These are phyloP conservation scores for Boletus pseudopeckii DNA, from an alignment of 768 basidiomycete species.

Conservation along the genomic window DNA sequence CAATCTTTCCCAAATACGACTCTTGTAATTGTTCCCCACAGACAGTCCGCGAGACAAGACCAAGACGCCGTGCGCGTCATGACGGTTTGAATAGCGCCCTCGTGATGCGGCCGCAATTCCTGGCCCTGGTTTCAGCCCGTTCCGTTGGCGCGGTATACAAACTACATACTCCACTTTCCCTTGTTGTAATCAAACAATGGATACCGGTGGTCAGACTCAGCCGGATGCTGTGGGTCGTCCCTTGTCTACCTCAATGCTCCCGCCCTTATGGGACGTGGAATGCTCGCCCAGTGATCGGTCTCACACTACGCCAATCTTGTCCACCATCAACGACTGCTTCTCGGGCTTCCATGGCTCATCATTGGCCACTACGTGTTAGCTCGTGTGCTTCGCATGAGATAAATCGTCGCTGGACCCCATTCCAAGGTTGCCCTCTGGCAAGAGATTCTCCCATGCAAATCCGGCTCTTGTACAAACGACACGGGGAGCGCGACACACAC, in stretches of 20 bases:
- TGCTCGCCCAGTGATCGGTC: conserved; percentile 13
- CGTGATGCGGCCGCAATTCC: background rate
- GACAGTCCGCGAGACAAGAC: background rate
- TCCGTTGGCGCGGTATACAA: background rate
- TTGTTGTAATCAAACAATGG: conserved; percentile 4
- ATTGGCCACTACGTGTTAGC: conserved; percentile 16
- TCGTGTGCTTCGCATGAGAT: conserved; percentile 22
- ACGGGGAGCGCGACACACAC: conserved; percentile 2
- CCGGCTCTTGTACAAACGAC: conserved; percentile 9
- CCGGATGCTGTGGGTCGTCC: background rate
- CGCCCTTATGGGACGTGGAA: conserved; percentile 2
- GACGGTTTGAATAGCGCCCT: no score
- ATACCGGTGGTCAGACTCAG: background rate
- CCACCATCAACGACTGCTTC: conserved; percentile 16
- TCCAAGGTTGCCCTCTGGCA: conserved; percentile 3
- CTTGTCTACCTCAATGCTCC: background rate
- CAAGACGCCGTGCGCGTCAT: no score
- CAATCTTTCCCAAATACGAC: conserved; percentile 4
- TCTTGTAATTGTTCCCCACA: conserved; percentile 4
- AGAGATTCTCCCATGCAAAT: conserved; percentile 30
- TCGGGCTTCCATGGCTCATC: conserved; percentile 11
- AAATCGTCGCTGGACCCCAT: conserved; percentile 4
- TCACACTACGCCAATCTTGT: conserved; percentile 25
- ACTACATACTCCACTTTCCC: background rate
- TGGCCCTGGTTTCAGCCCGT: conserved; percentile 18